Evolutionary conservation across 345 rosid species (phyloP), one percentile per base, ranked within the genome.

Genomic region (Populus davidiana): DNA sequence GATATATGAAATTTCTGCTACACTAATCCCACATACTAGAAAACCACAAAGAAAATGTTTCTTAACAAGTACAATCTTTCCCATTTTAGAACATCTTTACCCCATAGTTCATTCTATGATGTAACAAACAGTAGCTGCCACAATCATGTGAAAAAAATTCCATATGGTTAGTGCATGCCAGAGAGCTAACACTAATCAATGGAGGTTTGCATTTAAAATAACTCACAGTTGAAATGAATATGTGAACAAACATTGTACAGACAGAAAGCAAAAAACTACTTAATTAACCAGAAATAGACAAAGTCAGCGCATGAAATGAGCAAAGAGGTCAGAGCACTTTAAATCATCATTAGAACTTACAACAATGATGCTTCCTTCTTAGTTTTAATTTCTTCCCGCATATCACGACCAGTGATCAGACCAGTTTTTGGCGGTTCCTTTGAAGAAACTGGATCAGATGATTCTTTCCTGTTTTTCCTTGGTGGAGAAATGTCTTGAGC

Each of bases 351-450:
- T 47, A 67, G 74, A 70, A 39, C 17, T 74, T 85, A 94, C 98
- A 93, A 90, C 81, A 85, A 72, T 63, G 65, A 56, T 73, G 90
- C 95, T 38, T 89, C 91, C 74, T 81, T 86, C 86, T 86, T 94
- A 27, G 80, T 86, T 85, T 88, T 86, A 67, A 88, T 85, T 82
- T 89, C 96, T 43, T 87, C 81, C 41, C 86, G 70, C 17, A 84
- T 91, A 43, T 90, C 99, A 70, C 76, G 83, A 69, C 96, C 96
- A 79, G 88, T 84, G 78, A 92, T 86, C 73, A 95, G 80, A 74
- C 98, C 98, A 39, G 92, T 87, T 81, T 86, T 89, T 59, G 75
- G 83, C 69, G 23, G 76, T 71, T 83, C 92, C 79, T 79, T 88
- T 5, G 74, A 77, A 70, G 86, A 69, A 71, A 75, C 81, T 54